These are phyloP conservation scores for Pseudogymnoascus sp. DNA, from an alignment of 2,329 filamentous ascomycete genomes.

Conservation along the genomic window DNA sequence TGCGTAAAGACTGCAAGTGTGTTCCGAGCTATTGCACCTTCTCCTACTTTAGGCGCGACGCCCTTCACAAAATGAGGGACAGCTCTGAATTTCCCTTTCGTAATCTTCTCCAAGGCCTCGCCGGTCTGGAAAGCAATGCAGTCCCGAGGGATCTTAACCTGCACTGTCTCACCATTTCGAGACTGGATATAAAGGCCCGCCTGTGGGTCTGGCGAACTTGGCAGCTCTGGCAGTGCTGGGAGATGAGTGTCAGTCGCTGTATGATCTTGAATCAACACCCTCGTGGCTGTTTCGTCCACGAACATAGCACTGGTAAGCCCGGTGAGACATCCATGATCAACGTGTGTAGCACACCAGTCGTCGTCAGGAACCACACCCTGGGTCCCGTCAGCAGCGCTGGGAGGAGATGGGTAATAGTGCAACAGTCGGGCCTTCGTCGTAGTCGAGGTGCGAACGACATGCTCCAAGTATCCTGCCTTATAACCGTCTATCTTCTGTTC, in stretches of 20 bases:
- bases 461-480: conserved; percentile 69
- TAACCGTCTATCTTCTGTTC: conserved; percentile 70
- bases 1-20: conserved; percentile 96
- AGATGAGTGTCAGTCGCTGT: conserved; percentile 24
- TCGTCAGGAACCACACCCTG: conserved; percentile 50
- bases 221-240: conserved; percentile 58
- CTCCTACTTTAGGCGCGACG: conserved; percentile 46
- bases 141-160: conserved; percentile 83
- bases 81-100: conserved; percentile 80
- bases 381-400: conserved; percentile 27
- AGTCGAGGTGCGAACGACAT: conserved; percentile 73
- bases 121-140: conserved; percentile 96
- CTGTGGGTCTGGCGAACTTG: conserved; percentile 67
- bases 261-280: conserved; percentile 28
- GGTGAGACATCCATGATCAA: conserved; percentile 90
- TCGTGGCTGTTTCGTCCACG: conserved; percentile 58
- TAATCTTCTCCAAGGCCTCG: conserved; percentile 84
- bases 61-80: conserved; percentile 94
- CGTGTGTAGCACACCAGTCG: conserved; percentile 88
- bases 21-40: conserved; percentile 60
- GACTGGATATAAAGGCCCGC: conserved; percentile 94
- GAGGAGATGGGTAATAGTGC: conserved; percentile 74
- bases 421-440: conserved; percentile 86
- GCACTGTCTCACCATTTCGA: conserved; percentile 70
- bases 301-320: conserved; percentile 95